Evolutionary conservation across 805 yeast genomes (phyloP).

Genomic region (Wickerhamiella kurtzmanii): DNA sequence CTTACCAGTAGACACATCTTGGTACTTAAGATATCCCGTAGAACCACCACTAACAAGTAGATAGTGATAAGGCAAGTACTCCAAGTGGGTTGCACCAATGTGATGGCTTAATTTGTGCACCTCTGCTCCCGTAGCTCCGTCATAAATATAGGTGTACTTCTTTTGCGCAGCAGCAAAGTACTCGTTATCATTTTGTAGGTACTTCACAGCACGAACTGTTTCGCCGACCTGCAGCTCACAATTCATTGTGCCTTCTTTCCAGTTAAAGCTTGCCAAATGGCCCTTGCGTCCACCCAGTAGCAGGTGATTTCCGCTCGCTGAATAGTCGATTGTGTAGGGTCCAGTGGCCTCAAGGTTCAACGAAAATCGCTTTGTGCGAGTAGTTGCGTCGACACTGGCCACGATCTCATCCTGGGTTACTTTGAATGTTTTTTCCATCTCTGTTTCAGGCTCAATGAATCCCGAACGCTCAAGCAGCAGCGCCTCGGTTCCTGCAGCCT

Average conservation of each 20-base stretch:
- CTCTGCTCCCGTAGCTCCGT: constrained; percentile 70
- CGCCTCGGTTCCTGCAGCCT: constrained; percentile 79
- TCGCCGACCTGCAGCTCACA: constrained; percentile 79
- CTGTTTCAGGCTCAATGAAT: constrained; percentile 79
- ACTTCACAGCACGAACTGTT: constrained; percentile 80
- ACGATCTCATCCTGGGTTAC: constrained; percentile 69
- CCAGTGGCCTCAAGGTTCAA: constrained; percentile 66
- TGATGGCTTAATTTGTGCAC: constrained; percentile 85
- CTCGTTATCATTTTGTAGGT: constrained; percentile 73
- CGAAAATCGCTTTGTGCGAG: constrained; percentile 61
- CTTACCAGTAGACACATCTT: constrained; percentile 88
- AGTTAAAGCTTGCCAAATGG: constrained; percentile 89
- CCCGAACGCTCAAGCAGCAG: constrained; percentile 77
- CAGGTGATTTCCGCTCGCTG: constrained; percentile 76
- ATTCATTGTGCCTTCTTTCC: constrained; percentile 74
- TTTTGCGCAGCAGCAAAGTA: constrained; percentile 95
- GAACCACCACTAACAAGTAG: constrained; percentile 78
- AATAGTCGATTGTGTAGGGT: constrained; percentile 67
- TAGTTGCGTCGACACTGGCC: constrained; percentile 59
- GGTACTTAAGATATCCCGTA: constrained; percentile 79
- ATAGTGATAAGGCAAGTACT: constrained; percentile 87
- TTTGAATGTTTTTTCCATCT: constrained; percentile 81
- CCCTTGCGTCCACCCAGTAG: constrained; percentile 84
- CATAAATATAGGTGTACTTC: constrained; percentile 84
- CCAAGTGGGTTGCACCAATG: constrained; percentile 67